These are phyloP conservation scores for Cudoniella acicularis DNA, from an alignment of 495 filamentous ascomycete species.

Conservation along the genomic window DNA sequence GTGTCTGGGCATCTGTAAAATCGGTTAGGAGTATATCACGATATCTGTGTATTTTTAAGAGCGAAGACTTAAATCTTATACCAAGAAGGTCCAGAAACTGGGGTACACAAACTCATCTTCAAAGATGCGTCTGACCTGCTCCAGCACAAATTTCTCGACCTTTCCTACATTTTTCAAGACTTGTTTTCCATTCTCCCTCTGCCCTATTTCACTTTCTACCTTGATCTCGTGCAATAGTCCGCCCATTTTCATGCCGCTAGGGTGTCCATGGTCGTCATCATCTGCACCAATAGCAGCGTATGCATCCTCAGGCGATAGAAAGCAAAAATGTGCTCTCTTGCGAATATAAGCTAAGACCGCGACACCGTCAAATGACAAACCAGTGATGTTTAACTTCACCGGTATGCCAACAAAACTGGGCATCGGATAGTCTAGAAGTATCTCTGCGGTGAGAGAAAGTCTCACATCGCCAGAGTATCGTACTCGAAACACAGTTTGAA, in stretches of 20 bases:
- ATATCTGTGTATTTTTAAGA: too few species aligned
- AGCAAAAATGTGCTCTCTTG: conserved; percentile 83
- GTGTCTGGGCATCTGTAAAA: too few species aligned
- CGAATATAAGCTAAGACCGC: conserved; percentile 87
- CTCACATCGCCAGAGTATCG: conserved; percentile 81
- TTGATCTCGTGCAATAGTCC: conserved; percentile 85
- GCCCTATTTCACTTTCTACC: conserved; percentile 95
- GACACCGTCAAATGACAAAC: conserved; percentile 89
- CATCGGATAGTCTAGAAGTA: conserved; percentile 96
- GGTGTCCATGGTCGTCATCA: conserved; percentile 32
- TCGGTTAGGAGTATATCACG: too few species aligned
- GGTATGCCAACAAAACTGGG: conserved; percentile 93
- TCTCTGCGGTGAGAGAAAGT: conserved; percentile 85
- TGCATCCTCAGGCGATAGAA: conserved; percentile 83
- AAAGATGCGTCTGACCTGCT: conserved; percentile 94
- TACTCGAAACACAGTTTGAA: conserved; percentile 87
- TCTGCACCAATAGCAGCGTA: conserved; percentile 57
- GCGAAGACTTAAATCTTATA: conserved; percentile 51
- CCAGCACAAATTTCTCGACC: conserved; percentile 94
- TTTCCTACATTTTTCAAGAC: conserved; percentile 97
- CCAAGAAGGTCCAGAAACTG: conserved; percentile 95
- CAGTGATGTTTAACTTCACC: conserved; percentile 86
- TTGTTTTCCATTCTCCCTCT: conserved; percentile 85
- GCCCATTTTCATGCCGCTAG: conserved; percentile 50
- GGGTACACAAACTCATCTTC: conserved; percentile 98